These are phyloP conservation scores for Paspalum vaginatum DNA, from an alignment of 176 grass and related monocot genomes.

Conservation along the genomic window DNA sequence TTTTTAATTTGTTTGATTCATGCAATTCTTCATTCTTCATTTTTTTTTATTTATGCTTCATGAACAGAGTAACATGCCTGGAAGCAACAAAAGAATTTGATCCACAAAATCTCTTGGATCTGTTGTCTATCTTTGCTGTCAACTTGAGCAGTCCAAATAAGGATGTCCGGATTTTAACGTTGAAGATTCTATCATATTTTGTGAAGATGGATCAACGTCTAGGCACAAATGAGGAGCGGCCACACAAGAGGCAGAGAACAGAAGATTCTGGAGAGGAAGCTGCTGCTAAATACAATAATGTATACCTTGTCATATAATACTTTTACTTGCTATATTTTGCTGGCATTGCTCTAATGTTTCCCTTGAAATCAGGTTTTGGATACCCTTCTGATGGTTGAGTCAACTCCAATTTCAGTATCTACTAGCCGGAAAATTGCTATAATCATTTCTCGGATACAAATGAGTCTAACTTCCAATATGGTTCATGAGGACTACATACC, in stretches of 20 bases:
- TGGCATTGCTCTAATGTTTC: constrained; percentile 42
- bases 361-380: constrained; percentile 68
- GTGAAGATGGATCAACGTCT: constrained; percentile 53
- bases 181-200: constrained; percentile 84
- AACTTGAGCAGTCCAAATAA: constrained; percentile 86
- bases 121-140: constrained; percentile 51
- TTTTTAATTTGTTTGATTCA: constrained; percentile 7
- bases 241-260: constrained; percentile 71
- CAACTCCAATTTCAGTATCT: constrained; percentile 67
- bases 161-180: constrained; percentile 67
- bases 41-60: constrained; percentile 23
- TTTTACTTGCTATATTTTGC: constrained; percentile 37
- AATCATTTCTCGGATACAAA: constrained; percentile 73
- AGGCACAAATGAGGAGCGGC: constrained; percentile 48
- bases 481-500: constrained; percentile 69
- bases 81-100: constrained; percentile 51
- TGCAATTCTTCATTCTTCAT: constrained; percentile 26
- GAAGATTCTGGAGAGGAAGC: constrained; percentile 58
- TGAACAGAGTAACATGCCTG: constrained; percentile 41
- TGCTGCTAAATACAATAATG: constrained; percentile 67
- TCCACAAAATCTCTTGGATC: constrained; percentile 51
- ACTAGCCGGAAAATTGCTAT: constrained; percentile 78
- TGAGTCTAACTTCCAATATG: constrained; percentile 63
- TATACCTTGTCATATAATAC: constrained; percentile 46
- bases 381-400: constrained; percentile 69